Evolutionary conservation across 23 red algal species (phyloP).

Genomic region (Cyanidiococcus yangmingshanensis): DNA sequence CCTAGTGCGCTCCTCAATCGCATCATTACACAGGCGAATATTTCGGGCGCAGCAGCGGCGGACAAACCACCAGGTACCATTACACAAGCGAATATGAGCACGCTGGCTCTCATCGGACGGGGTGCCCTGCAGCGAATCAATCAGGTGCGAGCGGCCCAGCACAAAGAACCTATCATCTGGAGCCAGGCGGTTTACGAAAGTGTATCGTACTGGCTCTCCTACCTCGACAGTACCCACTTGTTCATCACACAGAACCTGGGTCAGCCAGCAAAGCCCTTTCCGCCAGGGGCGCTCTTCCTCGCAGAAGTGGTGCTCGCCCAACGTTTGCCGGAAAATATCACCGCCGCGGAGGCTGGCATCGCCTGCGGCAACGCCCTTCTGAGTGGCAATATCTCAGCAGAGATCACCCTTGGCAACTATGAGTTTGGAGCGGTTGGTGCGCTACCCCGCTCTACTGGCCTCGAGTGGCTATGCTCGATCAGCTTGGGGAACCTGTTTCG

Average conservation of each 20-base stretch:
- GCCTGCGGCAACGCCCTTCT: slow-evolving; percentile 17
- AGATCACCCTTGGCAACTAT: slow-evolving; percentile 2
- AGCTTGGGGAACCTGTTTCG: slow-evolving; percentile 12
- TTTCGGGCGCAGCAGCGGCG: background rate
- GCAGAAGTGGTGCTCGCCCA: slow-evolving; percentile 15
- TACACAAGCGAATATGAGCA: background rate
- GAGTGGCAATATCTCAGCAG: background rate
- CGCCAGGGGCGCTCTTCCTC: background rate
- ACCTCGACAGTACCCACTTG: background rate
- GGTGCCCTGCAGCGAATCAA: background rate
- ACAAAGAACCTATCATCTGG: background rate
- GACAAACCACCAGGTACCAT: background rate
- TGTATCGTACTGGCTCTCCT: slow-evolving; percentile 3
- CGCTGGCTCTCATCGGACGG: background rate
- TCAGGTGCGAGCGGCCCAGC: slow-evolving; percentile 10
- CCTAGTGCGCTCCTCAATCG: background rate
- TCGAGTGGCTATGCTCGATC: slow-evolving; percentile 18
- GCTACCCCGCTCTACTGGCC: background rate
- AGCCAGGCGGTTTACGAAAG: background rate
- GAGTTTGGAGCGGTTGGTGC: slow-evolving; percentile 4
- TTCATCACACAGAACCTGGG: slow-evolving; percentile 12
- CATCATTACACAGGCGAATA: background rate
- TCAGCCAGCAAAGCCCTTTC: slow-evolving; percentile 16
- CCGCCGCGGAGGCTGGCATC: background rate
- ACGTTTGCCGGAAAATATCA: background rate